A percentile compares a stretch with the other conserved stretches of the same genome.
Conservation (phyloP, 768 basidiomycete genomes). For the Antrodiella citrinella region DNA sequence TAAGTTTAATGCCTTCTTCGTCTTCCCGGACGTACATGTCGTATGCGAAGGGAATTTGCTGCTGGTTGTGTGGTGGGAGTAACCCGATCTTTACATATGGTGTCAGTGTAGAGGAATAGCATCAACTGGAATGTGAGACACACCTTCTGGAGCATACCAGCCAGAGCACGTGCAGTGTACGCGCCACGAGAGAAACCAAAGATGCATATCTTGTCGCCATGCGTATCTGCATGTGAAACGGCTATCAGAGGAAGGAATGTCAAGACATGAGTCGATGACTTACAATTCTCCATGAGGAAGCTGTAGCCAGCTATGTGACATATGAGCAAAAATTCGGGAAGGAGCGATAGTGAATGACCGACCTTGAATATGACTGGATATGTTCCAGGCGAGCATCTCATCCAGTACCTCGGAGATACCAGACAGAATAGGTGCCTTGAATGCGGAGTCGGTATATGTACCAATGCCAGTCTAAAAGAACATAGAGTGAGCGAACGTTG, state of each 20-base stretch:
- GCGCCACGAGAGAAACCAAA: conserved; percentile 67
- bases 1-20: conserved; percentile 9
- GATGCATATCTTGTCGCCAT: conserved; percentile 53
- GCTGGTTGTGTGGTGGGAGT: conserved; percentile 21
- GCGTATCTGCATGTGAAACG: conserved; percentile 25
- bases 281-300: conserved; percentile 54
- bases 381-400: conserved; percentile 39
- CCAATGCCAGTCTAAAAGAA: conserved; percentile 48
- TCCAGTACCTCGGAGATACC: conserved; percentile 38
- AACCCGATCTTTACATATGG: conserved; percentile 21
- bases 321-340: background rate
- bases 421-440: conserved; percentile 28
- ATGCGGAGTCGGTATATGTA: conserved; percentile 35
- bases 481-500: conserved; percentile 54
- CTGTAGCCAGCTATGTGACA: conserved; percentile 39
- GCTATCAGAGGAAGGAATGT: conserved; percentile 1
- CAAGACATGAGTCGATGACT: conserved; percentile 6
- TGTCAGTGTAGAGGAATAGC: background rate
- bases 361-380: conserved; percentile 44
- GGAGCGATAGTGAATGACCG: conserved; percentile 8
- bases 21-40: conserved; percentile 16
- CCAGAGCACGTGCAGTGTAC: conserved; percentile 44
- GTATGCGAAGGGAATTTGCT: conserved; percentile 26
- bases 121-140: background rate
- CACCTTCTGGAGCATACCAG: conserved; percentile 26